phyloP scores from a whole-genome alignment of 108 stramenopile species.

The Cylindrotheca fusiformis region DNA sequence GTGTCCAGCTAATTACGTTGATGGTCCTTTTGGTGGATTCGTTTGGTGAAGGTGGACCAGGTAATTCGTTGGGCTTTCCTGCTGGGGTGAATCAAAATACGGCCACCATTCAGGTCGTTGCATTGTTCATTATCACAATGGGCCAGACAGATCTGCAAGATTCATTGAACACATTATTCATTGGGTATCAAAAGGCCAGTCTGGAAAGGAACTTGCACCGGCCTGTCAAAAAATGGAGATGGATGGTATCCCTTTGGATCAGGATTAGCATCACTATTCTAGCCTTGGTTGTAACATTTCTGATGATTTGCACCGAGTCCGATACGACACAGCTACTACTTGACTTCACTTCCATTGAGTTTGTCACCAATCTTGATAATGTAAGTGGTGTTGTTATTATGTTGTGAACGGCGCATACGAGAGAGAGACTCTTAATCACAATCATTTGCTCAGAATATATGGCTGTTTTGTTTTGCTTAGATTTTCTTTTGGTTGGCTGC shows the following conservation, averaged over 20 bases:
- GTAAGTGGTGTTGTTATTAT: neutral
- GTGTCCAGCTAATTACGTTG: neutral
- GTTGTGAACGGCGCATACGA: no score
- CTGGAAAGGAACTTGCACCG: neutral
- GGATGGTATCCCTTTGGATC: neutral
- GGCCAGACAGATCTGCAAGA: neutral
- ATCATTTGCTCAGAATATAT: no score
- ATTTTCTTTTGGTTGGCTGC: slow-evolving; percentile 10
- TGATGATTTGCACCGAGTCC: slow-evolving; percentile 2
- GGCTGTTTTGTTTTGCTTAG: neutral
- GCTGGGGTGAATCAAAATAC: neutral
- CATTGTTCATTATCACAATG: neutral
- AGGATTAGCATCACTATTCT: neutral
- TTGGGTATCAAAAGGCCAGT: neutral
- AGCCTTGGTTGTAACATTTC: neutral
- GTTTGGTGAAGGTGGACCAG: neutral
- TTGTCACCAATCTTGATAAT: slow-evolving; percentile 9
- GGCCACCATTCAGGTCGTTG: neutral
- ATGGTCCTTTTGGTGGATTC: neutral
- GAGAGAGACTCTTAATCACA: no score
- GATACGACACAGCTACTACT: slow-evolving; percentile 1
- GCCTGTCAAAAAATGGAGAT: neutral
- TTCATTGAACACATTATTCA: neutral
- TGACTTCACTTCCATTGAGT: slow-evolving; percentile 4
- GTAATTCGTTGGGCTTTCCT: neutral